Evolutionary conservation across 164 flowering plant species (phyloP), one percentile per base, ranked within the genome.

Genomic region (Hamamelis virginiana): DNA sequence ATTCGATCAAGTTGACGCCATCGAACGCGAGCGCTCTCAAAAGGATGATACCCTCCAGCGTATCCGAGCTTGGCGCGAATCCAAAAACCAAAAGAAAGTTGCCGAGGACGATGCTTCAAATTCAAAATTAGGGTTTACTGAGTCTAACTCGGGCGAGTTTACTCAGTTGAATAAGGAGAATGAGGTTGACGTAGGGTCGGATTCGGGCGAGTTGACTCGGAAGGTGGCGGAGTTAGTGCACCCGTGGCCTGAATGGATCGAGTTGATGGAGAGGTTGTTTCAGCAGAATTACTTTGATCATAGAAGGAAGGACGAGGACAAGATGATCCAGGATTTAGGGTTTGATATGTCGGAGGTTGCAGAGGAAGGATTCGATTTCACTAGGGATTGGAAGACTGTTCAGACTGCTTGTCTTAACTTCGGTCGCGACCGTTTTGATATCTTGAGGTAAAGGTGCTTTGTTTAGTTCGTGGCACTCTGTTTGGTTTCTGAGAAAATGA

Each of bases 241-340:
- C 62, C 98, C 97, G 8, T 96, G 99, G 99, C 86, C 89, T 4
- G 98, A 96, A 77, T 96, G 98, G 98, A 76, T 93, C 3, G 96
- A 87, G 69, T 74, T 93, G 78, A 89, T 96, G 92, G 98, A 91
- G 83, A 84, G 91, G 67, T 75, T 93, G 75, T 85, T 90, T 58
- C 84, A 88, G 70, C 98, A 96, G 87, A 96, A 93, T 45, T 96
- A 96, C 68, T 92, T 93, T 73, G 97, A 91, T 78, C 87, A 80
- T 72, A 77, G 74, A 80, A 82, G 97, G 79, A 87, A 64, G 59
- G 91, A 86, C 25, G 99, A 91, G 79, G 94, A 85, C 59, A 74
- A 52, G 16, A 80, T 89, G 80, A 72, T 88, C 33, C 69, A 76
- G 69, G 74, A 75, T 56, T 66, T 83, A 53, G 87, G 90, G 44